A percentile compares a stretch with the other conserved stretches of the same genome.
Conservation (phyloP, 2,329 filamentous ascomycete genomes). For the Xylaria sp. region DNA sequence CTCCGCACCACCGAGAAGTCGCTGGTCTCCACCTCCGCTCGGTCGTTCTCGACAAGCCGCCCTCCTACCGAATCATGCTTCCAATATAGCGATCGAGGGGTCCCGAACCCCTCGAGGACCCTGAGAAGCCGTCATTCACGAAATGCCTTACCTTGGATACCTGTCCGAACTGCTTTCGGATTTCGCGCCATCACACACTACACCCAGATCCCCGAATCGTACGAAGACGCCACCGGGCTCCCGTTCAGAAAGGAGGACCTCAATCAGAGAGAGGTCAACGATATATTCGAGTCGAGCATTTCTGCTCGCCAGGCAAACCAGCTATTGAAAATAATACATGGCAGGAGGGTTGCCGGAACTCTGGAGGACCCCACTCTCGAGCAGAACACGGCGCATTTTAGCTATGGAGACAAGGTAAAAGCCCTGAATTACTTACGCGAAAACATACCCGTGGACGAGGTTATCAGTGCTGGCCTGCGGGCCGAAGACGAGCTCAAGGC, state of each 20-base stretch:
- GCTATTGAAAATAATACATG: conserved; percentile 62
- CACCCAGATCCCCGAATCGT: conserved; percentile 59
- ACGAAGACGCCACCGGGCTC: conserved; percentile 59
- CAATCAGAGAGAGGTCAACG: conserved; percentile 47
- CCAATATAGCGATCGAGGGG: conserved; percentile 22
- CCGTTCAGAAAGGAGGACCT: conserved; percentile 56
- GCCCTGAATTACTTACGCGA: conserved; percentile 60
- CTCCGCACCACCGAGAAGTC: conserved; percentile 29
- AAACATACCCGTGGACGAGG: conserved; percentile 60
- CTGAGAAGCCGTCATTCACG: conserved; percentile 4
- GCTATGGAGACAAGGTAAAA: conserved; percentile 43
- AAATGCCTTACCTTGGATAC: conserved; percentile 23
- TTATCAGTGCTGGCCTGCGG: conserved; percentile 61
- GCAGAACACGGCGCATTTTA: conserved; percentile 51
- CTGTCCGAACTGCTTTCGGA: conserved; percentile 35
- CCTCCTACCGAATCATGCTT: conserved; percentile 21
- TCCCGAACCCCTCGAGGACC: conserved; percentile 10
- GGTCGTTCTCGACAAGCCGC: conserved; percentile 27
- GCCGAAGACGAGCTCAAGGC: conserved; percentile 64
- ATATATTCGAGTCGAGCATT: conserved; percentile 55
- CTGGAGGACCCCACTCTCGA: conserved; percentile 60
- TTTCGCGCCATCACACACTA: conserved; percentile 53
- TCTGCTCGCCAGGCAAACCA: conserved; percentile 51
- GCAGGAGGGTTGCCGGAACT: conserved; percentile 65
- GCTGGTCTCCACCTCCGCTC: conserved; percentile 17